Evolutionary conservation across 495 filamentous ascomycete genomes (phyloP), one percentile per base, ranked within the genome.

Genomic region (Talaromyces borbonicus): DNA sequence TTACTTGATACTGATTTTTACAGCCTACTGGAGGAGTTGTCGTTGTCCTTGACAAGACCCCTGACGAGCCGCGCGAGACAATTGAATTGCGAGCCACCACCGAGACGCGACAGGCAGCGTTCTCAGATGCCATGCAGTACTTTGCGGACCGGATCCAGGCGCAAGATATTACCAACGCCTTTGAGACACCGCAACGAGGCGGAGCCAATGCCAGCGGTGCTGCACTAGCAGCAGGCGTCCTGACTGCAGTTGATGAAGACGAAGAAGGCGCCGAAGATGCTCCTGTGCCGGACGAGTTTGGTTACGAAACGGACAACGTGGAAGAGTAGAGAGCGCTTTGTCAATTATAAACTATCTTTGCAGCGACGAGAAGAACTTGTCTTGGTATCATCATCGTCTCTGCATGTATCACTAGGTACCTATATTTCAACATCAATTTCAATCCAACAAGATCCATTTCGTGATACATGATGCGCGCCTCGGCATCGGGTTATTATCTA

Each of bases 21-120:
- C 51, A 94, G 86, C 88, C 93, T 48, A 95, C 93, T 41, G 90
- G 92, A 44, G 93, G 93, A 47, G 86, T 95, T 20, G 82, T 97
- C 11, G 74, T 99, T 20, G 76, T 97, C 19, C 69, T 82, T n/a
- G 93, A 99, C 61, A 87, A 83, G 27, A 75, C 82, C 43, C 86
- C 89, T 5, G 74, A 77, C 3, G 85, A 93, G 56, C 64, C 81
- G 32, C 90, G 90, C 56, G 65, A 77, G 20, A 77, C 88, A 8
- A 73, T 96, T 51, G 89, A 95, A 56, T 77, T 95, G 58, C 89
- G 90, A 64, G 78, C 86, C 12, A 87, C 84, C 68, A 90, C 89
- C 63, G 80, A 80, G 24, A 72, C 72, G 6, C 80, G 84, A 62
- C 80, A 77, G 51, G 62, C 74, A 7, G 55, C 66, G 16, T 49